These are phyloP conservation scores for Solanum arcanum DNA, from an alignment of 257 asterid species.

Conservation along the genomic window DNA sequence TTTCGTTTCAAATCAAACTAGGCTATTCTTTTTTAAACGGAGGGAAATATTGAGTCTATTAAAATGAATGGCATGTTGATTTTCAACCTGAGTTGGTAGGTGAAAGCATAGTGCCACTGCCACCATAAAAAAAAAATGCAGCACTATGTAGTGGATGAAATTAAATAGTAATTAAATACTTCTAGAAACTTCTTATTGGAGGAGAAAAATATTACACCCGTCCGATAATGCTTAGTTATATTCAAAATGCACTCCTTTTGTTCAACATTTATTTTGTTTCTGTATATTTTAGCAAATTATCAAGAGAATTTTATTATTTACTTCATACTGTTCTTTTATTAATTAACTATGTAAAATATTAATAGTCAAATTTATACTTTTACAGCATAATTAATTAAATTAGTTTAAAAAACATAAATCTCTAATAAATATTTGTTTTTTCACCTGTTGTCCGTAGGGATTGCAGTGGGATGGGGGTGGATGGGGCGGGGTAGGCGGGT, in stretches of 20 bases:
- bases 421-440: no score
- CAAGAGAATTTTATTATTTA: not conserved
- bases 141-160: not conserved
- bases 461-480: no score
- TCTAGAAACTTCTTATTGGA: not conserved
- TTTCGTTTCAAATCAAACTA: no score
- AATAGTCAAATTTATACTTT: no score
- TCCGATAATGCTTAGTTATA: not conserved
- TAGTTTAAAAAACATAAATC: no score
- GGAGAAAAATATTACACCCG: not conserved
- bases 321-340: not conserved
- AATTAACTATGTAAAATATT: no score
- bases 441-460: no score
- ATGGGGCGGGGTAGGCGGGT: no score
- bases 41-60: not conserved
- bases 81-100: not conserved
- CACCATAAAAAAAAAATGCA: not conserved
- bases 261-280: no score
- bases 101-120: not conserved
- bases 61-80: not conserved
- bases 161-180: not conserved
- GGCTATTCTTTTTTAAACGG: no score
- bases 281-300: no score
- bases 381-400: no score
- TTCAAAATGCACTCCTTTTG: not conserved